Conservation (phyloP, 2,329 filamentous ascomycete species). For the Achaetomium macrosporum region DNA sequence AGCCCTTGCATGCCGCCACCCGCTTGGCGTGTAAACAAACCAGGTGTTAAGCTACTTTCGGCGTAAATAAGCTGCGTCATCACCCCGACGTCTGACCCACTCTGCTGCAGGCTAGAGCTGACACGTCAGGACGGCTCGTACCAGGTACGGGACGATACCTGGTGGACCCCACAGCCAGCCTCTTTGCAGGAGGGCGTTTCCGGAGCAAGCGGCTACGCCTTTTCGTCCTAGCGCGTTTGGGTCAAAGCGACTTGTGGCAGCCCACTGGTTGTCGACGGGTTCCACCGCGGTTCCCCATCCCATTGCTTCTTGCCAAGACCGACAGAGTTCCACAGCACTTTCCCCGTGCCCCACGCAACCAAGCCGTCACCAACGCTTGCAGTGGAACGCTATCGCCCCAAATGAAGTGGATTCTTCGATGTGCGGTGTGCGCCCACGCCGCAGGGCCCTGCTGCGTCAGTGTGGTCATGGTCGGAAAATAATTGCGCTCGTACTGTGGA, state of each 20-base stretch:
- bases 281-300: conserved; percentile 19
- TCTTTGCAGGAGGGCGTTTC: conserved; percentile 22
- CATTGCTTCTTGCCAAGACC: conserved; percentile 21
- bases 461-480: background rate
- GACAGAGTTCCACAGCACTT: conserved; percentile 14
- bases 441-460: background rate
- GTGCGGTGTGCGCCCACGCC: background rate
- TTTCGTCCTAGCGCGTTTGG: conserved; percentile 22
- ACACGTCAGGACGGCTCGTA: conserved; percentile 8
- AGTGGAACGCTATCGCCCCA: conserved; percentile 3
- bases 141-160: conserved; percentile 17
- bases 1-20: background rate
- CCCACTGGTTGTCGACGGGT: too few relatives aligned
- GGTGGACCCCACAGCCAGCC: conserved; percentile 15
- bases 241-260: conserved; percentile 20
- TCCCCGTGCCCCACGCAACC: conserved; percentile 14
- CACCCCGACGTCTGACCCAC: background rate
- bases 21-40: background rate
- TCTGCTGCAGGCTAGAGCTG: background rate
- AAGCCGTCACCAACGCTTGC: conserved; percentile 17
- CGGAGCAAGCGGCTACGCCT: conserved; percentile 26
- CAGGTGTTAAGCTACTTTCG: background rate
- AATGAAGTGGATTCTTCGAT: background rate
- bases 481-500: background rate
- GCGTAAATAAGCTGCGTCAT: background rate